A percentile compares a stretch with the other conserved stretches of the same genome.
These are phyloP conservation scores for Rhizopogon salebrosus DNA, from an alignment of 768 basidiomycete genomes.

Conservation along the genomic window DNA sequence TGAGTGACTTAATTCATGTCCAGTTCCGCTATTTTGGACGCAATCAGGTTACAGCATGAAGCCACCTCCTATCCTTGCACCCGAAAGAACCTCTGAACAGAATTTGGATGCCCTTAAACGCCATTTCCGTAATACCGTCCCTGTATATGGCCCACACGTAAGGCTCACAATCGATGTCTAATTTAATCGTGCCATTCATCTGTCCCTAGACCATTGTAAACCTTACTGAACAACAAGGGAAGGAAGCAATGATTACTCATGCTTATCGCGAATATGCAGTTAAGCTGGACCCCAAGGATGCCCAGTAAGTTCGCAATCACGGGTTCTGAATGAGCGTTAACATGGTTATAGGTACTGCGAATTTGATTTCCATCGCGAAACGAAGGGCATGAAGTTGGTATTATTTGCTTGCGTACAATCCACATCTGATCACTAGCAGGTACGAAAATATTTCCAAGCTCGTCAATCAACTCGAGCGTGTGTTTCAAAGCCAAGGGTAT, in stretches of 20 bases:
- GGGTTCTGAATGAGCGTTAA: not conserved
- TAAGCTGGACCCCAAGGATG: constrained; percentile 49
- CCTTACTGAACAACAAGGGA: constrained; percentile 86
- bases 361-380: constrained; percentile 93
- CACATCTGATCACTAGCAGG: constrained; percentile 30
- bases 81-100: constrained; percentile 70
- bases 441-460: constrained; percentile 90
- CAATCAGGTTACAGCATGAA: constrained; percentile 85
- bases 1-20: constrained; percentile 3
- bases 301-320: constrained; percentile 38
- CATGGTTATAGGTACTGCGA: constrained; percentile 53
- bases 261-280: constrained; percentile 71
- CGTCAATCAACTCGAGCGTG: constrained; percentile 61
- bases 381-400: constrained; percentile 85
- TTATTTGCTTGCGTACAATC: not conserved
- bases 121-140: constrained; percentile 65
- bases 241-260: constrained; percentile 73
- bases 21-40: constrained; percentile 92
- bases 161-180: constrained; percentile 15
- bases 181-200: constrained; percentile 5
- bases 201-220: constrained; percentile 69
- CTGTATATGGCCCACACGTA: constrained; percentile 77
- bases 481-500: constrained; percentile 79
- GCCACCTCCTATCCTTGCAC: constrained; percentile 73
- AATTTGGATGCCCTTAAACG: constrained; percentile 63